Evolutionary conservation across 2,329 filamentous ascomycete species (phyloP), one percentile per base, ranked within the genome.

Genomic region (Fusarium sp.): DNA sequence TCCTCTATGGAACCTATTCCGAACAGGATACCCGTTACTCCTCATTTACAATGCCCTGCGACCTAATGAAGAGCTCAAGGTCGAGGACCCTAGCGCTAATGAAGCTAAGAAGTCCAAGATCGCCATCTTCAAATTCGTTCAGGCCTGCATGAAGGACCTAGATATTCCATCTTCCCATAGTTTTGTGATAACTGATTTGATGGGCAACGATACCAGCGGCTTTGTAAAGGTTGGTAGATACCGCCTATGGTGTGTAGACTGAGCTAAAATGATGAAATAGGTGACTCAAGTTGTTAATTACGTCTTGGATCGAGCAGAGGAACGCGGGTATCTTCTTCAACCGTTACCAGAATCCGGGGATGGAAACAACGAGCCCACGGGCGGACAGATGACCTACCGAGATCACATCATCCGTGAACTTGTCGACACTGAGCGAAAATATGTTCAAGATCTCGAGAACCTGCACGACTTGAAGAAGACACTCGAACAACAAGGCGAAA

Each of bases 361-460:
- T 40, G 86, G 87, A 59, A 49, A 25, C 5, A 74, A 63, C 9
- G 86, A 92, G 7, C 68, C 63, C 10, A 86, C 92, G 53, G 89
- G 91, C 63, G 90, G 90, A 3, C 89, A 94, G 80, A 92, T 92
- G 86, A 91, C 87, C 73, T 91, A 92, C 75, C 86, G 95, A 74
- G 94, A 98, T 78, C 93, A 98, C 81, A 94, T 98, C 69, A 90
- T 99, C 47, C 91, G 93, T 79, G 96, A 99, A 83, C 85, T 99
- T 52, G 93, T 99, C 63, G 94, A 96, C 77, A 98, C 96, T 3
- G 96, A 99, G 83, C 92, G 96, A 71, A 98, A 98, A 83, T 99
- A 99, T 77, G 96, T 98, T 8, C 95, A 98, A 81, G 96, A 99
- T 85, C 85, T 99, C 60, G 96, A 98, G 81, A 96, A 97, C 75